A percentile compares a stretch with the other conserved stretches of the same genome.
Conservation (phyloP, 371 early-diverging fungal species). For the Coemansia sp. region DNA sequence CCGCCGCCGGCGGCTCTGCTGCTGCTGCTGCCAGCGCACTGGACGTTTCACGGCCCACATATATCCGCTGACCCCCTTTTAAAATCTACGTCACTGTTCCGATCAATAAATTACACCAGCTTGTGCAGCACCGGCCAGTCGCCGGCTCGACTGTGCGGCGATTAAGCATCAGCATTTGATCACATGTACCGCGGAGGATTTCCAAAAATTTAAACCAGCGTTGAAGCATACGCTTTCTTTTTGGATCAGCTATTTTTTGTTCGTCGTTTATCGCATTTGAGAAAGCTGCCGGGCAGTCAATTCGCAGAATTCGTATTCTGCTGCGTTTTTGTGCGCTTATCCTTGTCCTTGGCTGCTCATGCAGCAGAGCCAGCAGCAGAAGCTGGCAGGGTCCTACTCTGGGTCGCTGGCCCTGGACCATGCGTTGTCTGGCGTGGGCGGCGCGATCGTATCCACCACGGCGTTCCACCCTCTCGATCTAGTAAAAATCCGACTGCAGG, state of each 20-base stretch:
- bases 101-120: too few relatives aligned
- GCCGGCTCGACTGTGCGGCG: too few relatives aligned
- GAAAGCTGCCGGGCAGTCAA: too few relatives aligned
- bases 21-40: conserved; percentile 7
- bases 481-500: conserved; percentile 89
- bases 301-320: too few relatives aligned
- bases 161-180: too few relatives aligned
- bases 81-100: too few relatives aligned
- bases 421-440: conserved; percentile 85
- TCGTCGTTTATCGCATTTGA: too few relatives aligned
- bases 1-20: conserved; percentile 1
- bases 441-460: conserved; percentile 80
- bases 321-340: background rate
- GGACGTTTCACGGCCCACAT: conserved; percentile 25
- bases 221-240: background rate
- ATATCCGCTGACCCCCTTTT: conserved; percentile 18
- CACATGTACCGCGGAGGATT: too few relatives aligned
- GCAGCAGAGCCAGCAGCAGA: conserved; percentile 1
- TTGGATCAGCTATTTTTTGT: background rate
- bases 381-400: conserved; percentile 29
- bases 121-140: too few relatives aligned
- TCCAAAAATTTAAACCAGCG: too few relatives aligned
- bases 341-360: background rate
- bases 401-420: conserved; percentile 64
- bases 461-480: conserved; percentile 89